Conservation (phyloP, 225 moss, liverwort and hornwort species). For the Physcomitrellopsis africana region DNA sequence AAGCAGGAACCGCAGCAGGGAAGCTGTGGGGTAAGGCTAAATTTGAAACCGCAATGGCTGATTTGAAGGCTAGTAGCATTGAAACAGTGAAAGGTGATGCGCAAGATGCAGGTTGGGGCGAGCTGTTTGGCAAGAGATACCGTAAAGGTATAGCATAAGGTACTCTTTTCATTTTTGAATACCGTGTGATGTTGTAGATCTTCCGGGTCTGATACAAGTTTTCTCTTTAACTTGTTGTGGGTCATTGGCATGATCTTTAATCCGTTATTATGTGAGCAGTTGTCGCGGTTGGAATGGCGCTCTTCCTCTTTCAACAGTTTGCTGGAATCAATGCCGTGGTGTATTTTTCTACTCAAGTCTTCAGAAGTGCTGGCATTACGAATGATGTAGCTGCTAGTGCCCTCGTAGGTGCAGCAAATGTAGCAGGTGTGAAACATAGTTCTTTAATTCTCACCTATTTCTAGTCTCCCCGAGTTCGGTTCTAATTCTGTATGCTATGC, state of each 20-base stretch:
- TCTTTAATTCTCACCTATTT: background rate
- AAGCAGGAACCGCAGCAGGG: slow-evolving; percentile 70
- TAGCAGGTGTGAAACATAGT: slow-evolving; percentile 60
- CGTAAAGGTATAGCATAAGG: slow-evolving; percentile 52
- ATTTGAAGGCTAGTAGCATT: slow-evolving; percentile 57
- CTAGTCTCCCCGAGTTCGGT: background rate
- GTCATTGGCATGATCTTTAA: slow-evolving; percentile 1
- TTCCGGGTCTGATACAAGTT: no score
- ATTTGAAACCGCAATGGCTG: slow-evolving; percentile 76
- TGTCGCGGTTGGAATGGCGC: slow-evolving; percentile 74
- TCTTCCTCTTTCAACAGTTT: slow-evolving; percentile 95
- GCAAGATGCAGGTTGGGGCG: slow-evolving; percentile 80
- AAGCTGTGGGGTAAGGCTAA: slow-evolving; percentile 87
- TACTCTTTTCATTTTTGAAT: background rate
- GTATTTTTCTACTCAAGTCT: slow-evolving; percentile 92
- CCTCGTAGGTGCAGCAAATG: slow-evolving; percentile 95
- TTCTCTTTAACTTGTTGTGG: background rate
- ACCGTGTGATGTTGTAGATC: no score
- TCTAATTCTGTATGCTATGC: background rate
- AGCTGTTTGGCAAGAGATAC: slow-evolving; percentile 77
- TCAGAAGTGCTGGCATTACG: slow-evolving; percentile 84
- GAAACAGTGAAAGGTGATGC: slow-evolving; percentile 54
- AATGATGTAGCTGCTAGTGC: slow-evolving; percentile 99
- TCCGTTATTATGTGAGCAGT: slow-evolving; percentile 53
- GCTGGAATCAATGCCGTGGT: slow-evolving; percentile 99